Base-by-base conservation (phyloP, 116 monocot genomes). In the Zostera marina region DNA sequence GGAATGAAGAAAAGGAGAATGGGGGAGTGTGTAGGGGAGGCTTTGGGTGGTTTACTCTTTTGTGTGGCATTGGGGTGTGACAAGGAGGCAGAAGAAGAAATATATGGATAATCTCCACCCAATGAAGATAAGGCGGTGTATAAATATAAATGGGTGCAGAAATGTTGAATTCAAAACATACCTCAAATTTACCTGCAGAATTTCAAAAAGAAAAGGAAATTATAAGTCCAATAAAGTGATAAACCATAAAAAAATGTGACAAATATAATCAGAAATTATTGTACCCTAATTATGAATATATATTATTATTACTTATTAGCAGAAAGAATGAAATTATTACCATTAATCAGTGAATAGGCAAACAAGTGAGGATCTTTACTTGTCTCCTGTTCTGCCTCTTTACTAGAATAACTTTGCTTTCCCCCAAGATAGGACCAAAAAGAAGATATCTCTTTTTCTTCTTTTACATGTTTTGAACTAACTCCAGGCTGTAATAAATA, bases 361-460 rank as follows among this genome's bases (percentile, higher is more conserved):
- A 79, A 98, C 74, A 98, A 73, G 69, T 87, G 90, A 75, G 98
- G 98, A 77, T 98, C 98, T 75, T 83, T 83, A 52, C 72, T 60
- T 67, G 52, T 66, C 52, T 98, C 98, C 45, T 81, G 76, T 38
- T 59, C n/a, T 40, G 62, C 57, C 53, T 76, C 81, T 70, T 90
- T 83, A 45, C 68, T 77, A 2, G 77, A 76, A 60, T 68, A 91
- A 60, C 68, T 77, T 69, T 86, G 83, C 52, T 98, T 98, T 42
- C 98, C 98, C 39, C 98, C 98, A 59, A 98, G 87, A 17, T 83
- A 83, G 86, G 73, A 86, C 98, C 98, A 98, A 61, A 98, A 98
- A 26, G 81, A 68, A 63, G 90, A 90, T 68, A 83, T 74, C 57
- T 98, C 98, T 40, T 86, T 98, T 56, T 91, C 98, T 61, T 98